Base-by-base conservation (phyloP, 2,329 filamentous ascomycete species). In the Trichoderma endophyticum region DNA sequence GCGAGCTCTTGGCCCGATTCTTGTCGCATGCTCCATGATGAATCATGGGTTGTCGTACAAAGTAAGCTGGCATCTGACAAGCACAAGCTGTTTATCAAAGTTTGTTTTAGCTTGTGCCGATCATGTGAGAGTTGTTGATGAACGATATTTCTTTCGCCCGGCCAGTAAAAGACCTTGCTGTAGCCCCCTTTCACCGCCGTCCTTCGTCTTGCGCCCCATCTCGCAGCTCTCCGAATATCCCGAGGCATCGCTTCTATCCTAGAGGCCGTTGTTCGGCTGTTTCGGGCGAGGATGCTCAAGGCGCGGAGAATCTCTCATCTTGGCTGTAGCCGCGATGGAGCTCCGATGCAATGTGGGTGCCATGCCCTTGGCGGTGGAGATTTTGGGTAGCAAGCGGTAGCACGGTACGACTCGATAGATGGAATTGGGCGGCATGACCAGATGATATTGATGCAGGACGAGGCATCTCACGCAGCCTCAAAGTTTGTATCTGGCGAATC, bases 191-290 rank as follows among this genome's bases (percentile, higher is more conserved):
- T 60, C 12, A 15, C n/a, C 18, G 28, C 6, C 5, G 24, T 21
- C 0, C 32, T 11, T 32, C 24, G 26, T 4, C 30, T 34, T 12
- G 24, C n/a, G 54, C 14, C 54, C 32, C 14, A 30, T 24, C 18
- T 36, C 5, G 32, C 24, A 36, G 30, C 34, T 28, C 30, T 30
- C 64, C 64, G 66, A 34, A 32, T 54, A 15, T 36, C 57, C 66
- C 66, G 66, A 62, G 57, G 39, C 28, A 61, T 61, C 21, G 56
- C 39, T 34, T 66, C 64, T 30, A 36, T 63, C 18, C 34, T n/a
- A 56, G 54, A 34, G 51, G 54, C 63, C 39, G 70, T 51, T 64
- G 64, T 56, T 59, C 70, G 64, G 70, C 57, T 68, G 57, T 59
- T 72, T 72, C 64, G 70, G 70, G 28, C 57, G 57, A 32, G n/a